Conservation (phyloP, 352 stramenopile species). For the Pythium aphanidermatum region DNA sequence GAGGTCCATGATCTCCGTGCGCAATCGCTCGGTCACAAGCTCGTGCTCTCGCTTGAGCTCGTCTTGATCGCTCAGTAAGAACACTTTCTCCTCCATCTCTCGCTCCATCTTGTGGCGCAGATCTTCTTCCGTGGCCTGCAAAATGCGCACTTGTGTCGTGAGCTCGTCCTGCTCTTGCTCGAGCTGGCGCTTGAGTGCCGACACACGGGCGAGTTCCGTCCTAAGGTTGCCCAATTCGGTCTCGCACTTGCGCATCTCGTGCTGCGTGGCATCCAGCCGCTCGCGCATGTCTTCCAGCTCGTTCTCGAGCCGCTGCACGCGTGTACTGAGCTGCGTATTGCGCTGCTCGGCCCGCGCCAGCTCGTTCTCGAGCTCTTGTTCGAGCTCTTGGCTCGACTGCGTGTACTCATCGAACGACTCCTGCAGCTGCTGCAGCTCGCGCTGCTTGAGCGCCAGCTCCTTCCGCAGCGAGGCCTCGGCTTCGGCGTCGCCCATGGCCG, state of each 20-base stretch:
- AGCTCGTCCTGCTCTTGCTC: slow-evolving; percentile 78
- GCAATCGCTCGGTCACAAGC: slow-evolving; percentile 67
- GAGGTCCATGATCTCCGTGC: slow-evolving; percentile 80
- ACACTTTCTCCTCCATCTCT: slow-evolving; percentile 85
- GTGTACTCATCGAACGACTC: slow-evolving; percentile 80
- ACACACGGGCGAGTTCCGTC: slow-evolving; percentile 29
- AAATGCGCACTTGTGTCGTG: slow-evolving; percentile 72
- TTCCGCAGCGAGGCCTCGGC: slow-evolving; percentile 27
- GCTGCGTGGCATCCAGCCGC: slow-evolving; percentile 49
- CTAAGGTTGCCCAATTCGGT: slow-evolving; percentile 39
- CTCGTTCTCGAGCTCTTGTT: slow-evolving; percentile 72
- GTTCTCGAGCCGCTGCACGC: slow-evolving; percentile 44
- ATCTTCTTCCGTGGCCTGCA: slow-evolving; percentile 74
- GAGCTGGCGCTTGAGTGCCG: slow-evolving; percentile 37
- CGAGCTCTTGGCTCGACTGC: slow-evolving; percentile 74
- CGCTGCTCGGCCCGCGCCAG: slow-evolving; percentile 54
- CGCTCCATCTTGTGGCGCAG: slow-evolving; percentile 78
- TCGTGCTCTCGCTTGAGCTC: slow-evolving; percentile 79
- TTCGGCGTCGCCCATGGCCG: slow-evolving; percentile 7
- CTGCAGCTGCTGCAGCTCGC: slow-evolving; percentile 63
- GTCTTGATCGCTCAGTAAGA: slow-evolving; percentile 75
- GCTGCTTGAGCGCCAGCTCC: slow-evolving; percentile 45
- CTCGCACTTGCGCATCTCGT: slow-evolving; percentile 47
- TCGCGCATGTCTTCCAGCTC: slow-evolving; percentile 40
- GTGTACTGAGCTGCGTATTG: slow-evolving; percentile 32